A percentile compares a stretch with the other conserved stretches of the same genome.
These are phyloP conservation scores for Speleostelium caveatum DNA, from an alignment of 78 protist species.

Conservation along the genomic window DNA sequence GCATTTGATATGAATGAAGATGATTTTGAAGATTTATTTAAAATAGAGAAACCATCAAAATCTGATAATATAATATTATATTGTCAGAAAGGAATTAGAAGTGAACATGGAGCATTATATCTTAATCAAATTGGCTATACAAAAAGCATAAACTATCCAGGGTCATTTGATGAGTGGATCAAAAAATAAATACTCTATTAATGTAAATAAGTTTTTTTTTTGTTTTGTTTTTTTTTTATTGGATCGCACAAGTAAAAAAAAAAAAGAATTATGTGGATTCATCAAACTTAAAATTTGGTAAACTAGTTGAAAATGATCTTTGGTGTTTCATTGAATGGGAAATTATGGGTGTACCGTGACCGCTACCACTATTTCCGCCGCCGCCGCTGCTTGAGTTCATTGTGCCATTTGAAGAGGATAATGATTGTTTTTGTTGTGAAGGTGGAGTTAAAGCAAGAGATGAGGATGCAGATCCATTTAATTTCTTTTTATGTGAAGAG, in stretches of 20 bases:
- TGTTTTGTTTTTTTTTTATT: too few relatives aligned
- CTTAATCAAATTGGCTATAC: slow-evolving; percentile 16
- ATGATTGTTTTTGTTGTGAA: not conserved
- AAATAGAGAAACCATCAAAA: not conserved
- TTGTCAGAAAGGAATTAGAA: slow-evolving; percentile 56
- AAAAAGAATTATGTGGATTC: slow-evolving; percentile 9
- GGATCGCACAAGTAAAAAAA: too few relatives aligned
- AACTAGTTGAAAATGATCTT: slow-evolving; percentile 66
- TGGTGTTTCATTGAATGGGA: slow-evolving; percentile 43
- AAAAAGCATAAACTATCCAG: slow-evolving; percentile 27
- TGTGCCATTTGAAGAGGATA: not conserved
- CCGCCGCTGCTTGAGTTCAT: not conserved
- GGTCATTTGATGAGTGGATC: slow-evolving; percentile 54
- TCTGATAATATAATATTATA: slow-evolving; percentile 61
- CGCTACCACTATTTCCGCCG: not conserved
- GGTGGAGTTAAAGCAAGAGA: not conserved
- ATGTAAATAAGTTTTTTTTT: too few relatives aligned
- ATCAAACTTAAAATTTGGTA: slow-evolving; percentile 64
- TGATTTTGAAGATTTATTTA: slow-evolving; percentile 12
- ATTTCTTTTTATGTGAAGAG: slow-evolving; percentile 26
- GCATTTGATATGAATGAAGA: slow-evolving; percentile 34
- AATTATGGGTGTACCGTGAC: slow-evolving; percentile 10
- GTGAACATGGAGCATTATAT: slow-evolving; percentile 15
- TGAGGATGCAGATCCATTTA: not conserved
- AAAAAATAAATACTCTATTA: slow-evolving; percentile 24